phyloP scores from a whole-genome alignment of 768 basidiomycete species.

The Lenzites betulinus region DNA sequence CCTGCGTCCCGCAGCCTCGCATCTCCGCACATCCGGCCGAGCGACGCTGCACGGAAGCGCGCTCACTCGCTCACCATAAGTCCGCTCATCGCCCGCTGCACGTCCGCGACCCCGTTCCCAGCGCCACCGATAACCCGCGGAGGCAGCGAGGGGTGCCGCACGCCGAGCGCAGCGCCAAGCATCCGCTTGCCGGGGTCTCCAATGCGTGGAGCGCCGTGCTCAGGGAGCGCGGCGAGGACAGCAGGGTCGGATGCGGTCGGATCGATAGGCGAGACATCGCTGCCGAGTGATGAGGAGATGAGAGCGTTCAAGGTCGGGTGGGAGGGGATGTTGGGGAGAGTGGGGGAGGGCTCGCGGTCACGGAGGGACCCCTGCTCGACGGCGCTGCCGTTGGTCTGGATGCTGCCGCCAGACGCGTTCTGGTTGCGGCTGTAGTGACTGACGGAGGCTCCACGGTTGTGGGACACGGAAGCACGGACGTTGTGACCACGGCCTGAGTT shows the following conservation, averaged over 20 bases:
- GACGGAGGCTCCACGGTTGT: conserved; percentile 30
- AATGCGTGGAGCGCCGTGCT: conserved; percentile 72
- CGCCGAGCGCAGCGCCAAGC: conserved; percentile 83
- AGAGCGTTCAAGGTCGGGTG: conserved; percentile 86
- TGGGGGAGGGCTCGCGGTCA: conserved; percentile 78
- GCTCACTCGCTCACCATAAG: conserved; percentile 72
- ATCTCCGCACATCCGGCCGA: conserved; percentile 4
- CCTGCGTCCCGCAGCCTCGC: background rate
- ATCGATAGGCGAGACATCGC: conserved; percentile 48
- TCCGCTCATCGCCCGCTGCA: conserved; percentile 76
- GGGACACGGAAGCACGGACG: conserved; percentile 47
- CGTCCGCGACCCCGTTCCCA: conserved; percentile 56
- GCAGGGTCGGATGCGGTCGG: conserved; percentile 62
- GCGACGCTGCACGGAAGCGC: background rate
- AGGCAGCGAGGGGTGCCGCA: conserved; percentile 75
- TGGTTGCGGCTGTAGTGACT: conserved; percentile 27
- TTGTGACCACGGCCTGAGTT: conserved; percentile 72
- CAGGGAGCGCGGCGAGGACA: conserved; percentile 56
- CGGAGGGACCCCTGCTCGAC: conserved; percentile 26
- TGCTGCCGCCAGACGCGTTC: conserved; percentile 18
- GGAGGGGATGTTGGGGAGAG: conserved; percentile 75
- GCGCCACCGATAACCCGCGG: conserved; percentile 61
- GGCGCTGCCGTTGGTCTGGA: conserved; percentile 33
- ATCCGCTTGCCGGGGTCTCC: conserved; percentile 89
- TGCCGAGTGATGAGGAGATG: conserved; percentile 71